A percentile compares a stretch with the other conserved stretches of the same genome.
These are phyloP conservation scores for Pyrus pyrifolia DNA, from an alignment of 306 rosid species.

Conservation along the genomic window DNA sequence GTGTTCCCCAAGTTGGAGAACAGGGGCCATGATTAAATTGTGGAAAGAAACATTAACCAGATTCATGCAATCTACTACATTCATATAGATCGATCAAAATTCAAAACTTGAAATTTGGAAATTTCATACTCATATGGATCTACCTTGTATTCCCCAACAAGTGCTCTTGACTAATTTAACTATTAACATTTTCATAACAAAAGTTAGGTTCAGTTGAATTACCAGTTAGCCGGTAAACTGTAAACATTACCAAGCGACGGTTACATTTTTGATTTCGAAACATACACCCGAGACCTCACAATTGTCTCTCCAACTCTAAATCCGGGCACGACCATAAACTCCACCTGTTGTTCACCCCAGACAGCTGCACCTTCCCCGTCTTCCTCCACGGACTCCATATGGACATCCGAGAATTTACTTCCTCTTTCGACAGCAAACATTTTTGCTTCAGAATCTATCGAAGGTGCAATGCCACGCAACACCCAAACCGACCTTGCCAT, in stretches of 20 bases:
- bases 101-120: slow-evolving; percentile 3
- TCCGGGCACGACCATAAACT: slow-evolving; percentile 84
- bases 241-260: slow-evolving; percentile 11
- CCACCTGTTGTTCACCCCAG: slow-evolving; percentile 34
- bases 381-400: slow-evolving; percentile 64
- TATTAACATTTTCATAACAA: slow-evolving; percentile 24
- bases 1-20: too few species aligned
- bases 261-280: slow-evolving; percentile 23
- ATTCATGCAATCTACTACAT: background rate
- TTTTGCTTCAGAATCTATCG: slow-evolving; percentile 48
- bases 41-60: slow-evolving; percentile 1
- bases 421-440: slow-evolving; percentile 48
- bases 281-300: slow-evolving; percentile 63
- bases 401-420: slow-evolving; percentile 39
- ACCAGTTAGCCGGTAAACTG: slow-evolving; percentile 27
- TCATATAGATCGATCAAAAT: slow-evolving; percentile 12
- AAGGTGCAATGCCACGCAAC: slow-evolving; percentile 41
- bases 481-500: slow-evolving; percentile 88
- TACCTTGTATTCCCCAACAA: background rate
- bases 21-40: background rate
- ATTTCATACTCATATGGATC: slow-evolving; percentile 16
- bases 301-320: slow-evolving; percentile 43
- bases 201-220: slow-evolving; percentile 25
- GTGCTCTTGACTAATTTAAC: background rate
- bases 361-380: slow-evolving; percentile 19